Percentiles rank a stretch among this genome's conserved stretches.
Conservation (phyloP, 352 stramenopile species). For the Phytopythium oedochilum region DNA sequence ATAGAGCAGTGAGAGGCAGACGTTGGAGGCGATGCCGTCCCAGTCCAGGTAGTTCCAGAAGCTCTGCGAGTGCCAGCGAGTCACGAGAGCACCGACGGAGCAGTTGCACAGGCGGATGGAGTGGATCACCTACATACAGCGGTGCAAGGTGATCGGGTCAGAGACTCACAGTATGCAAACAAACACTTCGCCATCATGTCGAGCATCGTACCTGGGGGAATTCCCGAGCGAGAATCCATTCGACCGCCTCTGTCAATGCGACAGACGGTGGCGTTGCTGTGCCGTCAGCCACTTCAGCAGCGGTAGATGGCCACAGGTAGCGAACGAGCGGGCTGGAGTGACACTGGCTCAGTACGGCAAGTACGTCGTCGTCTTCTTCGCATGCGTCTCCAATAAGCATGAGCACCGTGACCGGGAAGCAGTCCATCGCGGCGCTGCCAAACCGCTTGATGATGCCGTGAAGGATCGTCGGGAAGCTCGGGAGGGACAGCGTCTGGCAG, state of each 20-base stretch:
- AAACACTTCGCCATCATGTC: neutral
- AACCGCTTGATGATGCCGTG: conserved; percentile 54
- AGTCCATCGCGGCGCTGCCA: conserved; percentile 35
- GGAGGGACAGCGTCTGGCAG: conserved; percentile 24
- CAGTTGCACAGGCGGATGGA: conserved; percentile 39
- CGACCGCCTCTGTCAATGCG: conserved; percentile 30
- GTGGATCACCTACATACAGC: conserved; percentile 28
- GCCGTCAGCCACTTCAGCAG: neutral
- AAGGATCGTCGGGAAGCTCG: conserved; percentile 35
- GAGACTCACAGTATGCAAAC: neutral
- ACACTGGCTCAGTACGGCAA: conserved; percentile 28
- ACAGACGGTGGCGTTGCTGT: neutral
- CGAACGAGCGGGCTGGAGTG: conserved; percentile 12
- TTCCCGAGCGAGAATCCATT: conserved; percentile 41
- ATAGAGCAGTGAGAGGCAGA: conserved; percentile 52
- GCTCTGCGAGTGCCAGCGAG: conserved; percentile 47
- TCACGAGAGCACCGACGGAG: conserved; percentile 35
- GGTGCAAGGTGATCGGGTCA: too few relatives aligned
- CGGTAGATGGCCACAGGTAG: conserved; percentile 34
- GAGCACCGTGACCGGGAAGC: conserved; percentile 46
- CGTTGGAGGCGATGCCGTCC: conserved; percentile 45
- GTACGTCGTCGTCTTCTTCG: conserved; percentile 19
- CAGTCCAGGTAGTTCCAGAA: conserved; percentile 77
- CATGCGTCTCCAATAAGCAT: conserved; percentile 44
- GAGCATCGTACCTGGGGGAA: conserved; percentile 35